Conservation (phyloP, 345 rosid genomes). For the Eucalyptus erythrocorys region DNA sequence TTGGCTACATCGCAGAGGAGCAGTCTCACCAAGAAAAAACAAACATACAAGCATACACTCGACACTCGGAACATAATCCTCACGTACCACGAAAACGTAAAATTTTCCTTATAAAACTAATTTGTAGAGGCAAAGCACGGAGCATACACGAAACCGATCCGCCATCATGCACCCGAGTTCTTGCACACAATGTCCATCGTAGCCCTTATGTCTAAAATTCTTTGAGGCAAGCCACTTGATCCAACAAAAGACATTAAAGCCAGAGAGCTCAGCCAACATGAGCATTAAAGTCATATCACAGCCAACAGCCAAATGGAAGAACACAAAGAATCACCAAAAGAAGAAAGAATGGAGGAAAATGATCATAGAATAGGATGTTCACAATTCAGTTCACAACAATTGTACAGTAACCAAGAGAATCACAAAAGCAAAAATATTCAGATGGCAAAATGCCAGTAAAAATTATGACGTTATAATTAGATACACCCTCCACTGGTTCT, state of each 20-base stretch:
- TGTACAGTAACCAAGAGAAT: background rate
- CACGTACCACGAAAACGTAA: background rate
- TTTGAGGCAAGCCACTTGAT: background rate
- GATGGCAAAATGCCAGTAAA: background rate
- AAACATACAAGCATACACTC: background rate
- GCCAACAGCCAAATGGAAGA: background rate
- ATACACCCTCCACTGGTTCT: background rate
- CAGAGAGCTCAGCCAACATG: background rate
- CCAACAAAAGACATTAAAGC: background rate
- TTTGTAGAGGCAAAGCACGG: background rate
- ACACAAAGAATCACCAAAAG: background rate
- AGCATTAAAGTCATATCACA: background rate
- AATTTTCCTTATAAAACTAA: background rate
- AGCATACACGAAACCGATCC: background rate
- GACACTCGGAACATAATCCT: background rate
- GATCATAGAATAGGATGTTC: background rate
- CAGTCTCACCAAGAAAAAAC: background rate
- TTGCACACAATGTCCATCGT: background rate
- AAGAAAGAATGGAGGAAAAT: background rate
- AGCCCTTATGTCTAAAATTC: background rate
- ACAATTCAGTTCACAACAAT: background rate
- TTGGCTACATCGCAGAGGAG: background rate
- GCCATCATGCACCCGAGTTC: background rate
- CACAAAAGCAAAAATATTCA: background rate
- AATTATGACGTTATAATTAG: background rate